Percentiles rank a stretch among this genome's conserved stretches.
These are phyloP conservation scores for Ceratopteris richardii DNA, from an alignment of 75 land plant species.

Conservation along the genomic window DNA sequence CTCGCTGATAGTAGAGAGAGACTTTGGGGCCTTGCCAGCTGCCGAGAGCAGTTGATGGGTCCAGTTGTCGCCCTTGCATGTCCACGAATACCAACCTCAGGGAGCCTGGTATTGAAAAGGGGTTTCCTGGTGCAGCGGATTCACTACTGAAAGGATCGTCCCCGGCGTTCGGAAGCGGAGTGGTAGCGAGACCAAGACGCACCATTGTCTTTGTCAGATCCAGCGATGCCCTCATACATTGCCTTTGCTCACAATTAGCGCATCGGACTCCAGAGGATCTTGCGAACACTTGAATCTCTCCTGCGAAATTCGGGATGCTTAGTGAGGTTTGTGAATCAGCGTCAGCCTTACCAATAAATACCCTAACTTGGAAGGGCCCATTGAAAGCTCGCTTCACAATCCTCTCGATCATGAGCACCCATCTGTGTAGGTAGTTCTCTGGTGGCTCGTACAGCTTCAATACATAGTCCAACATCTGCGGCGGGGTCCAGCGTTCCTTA, in stretches of 20 bases:
- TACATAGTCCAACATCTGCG: neutral
- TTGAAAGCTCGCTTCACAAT: slow-evolving; percentile 3
- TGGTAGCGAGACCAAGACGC: slow-evolving; percentile 1
- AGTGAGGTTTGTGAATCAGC: neutral
- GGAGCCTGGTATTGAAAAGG: neutral
- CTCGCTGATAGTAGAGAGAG: neutral
- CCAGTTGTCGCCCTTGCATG: neutral
- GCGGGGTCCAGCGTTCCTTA: neutral
- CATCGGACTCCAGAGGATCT: neutral
- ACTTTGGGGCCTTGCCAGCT: neutral
- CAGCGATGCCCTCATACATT: slow-evolving; percentile 5
- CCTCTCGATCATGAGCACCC: slow-evolving; percentile 3
- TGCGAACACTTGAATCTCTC: slow-evolving; percentile 1
- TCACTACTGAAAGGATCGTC: neutral
- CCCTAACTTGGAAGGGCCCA: neutral
- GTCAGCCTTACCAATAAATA: neutral
- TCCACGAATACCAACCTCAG: neutral
- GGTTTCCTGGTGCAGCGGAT: neutral
- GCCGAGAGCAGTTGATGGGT: neutral
- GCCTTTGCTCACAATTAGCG: neutral
- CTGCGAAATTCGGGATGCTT: neutral
- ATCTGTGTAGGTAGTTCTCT: neutral
- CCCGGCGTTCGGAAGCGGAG: neutral
- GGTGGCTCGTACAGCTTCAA: slow-evolving; percentile 5
- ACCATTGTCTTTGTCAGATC: slow-evolving; percentile 8